Evolutionary conservation across 2,329 filamentous ascomycete species (phyloP).

Genomic region (Nemania bipapillata): DNA sequence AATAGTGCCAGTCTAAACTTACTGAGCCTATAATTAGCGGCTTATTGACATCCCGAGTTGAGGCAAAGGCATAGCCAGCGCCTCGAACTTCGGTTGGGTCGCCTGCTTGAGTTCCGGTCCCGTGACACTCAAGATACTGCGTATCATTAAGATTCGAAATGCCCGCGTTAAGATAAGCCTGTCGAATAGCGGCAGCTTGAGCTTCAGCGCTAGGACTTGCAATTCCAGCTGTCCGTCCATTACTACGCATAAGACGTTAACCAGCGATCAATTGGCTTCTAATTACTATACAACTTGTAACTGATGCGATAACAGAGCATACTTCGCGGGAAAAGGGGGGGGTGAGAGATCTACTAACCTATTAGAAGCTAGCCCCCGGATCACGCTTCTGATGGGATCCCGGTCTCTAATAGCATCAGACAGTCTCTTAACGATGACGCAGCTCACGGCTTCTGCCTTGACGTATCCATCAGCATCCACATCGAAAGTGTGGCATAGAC

Average conservation of each 20-base stretch:
- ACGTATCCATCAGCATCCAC: slow-evolving; percentile 34
- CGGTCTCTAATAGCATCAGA: slow-evolving; percentile 21
- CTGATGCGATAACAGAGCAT: too few species aligned
- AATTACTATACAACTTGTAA: too few species aligned
- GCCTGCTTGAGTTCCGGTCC: slow-evolving; percentile 17
- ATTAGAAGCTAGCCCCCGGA: neutral
- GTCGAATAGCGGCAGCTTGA: slow-evolving; percentile 18
- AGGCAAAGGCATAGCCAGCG: slow-evolving; percentile 45
- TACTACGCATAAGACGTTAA: too few species aligned
- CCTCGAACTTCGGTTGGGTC: slow-evolving; percentile 21
- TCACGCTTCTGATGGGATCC: slow-evolving; percentile 20
- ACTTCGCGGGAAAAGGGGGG: too few species aligned
- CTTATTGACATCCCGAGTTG: slow-evolving; percentile 21
- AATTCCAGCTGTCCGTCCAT: slow-evolving; percentile 20
- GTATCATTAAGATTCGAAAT: slow-evolving; percentile 8
- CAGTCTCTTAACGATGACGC: slow-evolving; percentile 21
- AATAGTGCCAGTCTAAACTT: too few species aligned
- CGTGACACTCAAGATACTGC: slow-evolving; percentile 16
- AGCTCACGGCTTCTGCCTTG: slow-evolving; percentile 20
- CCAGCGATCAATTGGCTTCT: too few species aligned
- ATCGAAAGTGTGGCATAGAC: slow-evolving; percentile 26
- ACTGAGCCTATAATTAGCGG: slow-evolving; percentile 43
- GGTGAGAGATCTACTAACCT: too few species aligned
- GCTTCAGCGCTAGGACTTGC: slow-evolving; percentile 17
- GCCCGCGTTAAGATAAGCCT: slow-evolving; percentile 15